A percentile compares a stretch with the other conserved stretches of the same genome.
phyloP scores from a whole-genome alignment of 108 stramenopile genomes.

The Craspedostauros australis region DNA sequence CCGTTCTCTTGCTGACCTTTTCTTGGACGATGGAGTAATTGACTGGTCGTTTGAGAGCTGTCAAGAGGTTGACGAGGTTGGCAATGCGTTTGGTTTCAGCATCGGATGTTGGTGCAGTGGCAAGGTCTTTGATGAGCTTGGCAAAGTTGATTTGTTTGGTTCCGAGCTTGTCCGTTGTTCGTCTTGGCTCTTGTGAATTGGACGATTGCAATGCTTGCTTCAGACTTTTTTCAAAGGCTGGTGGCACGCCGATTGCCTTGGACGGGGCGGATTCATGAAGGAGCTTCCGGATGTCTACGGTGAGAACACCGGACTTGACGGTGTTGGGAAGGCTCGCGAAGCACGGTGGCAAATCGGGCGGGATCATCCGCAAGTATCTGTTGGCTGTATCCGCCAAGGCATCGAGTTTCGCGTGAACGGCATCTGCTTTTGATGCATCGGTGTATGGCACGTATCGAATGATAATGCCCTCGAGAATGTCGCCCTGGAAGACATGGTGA shows the following conservation, averaged over 20 bases:
- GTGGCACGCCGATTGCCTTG: not conserved
- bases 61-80: constrained; percentile 39
- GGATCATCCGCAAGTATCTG: constrained; percentile 14
- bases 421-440: too few relatives aligned
- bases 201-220: not conserved
- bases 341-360: constrained; percentile 6
- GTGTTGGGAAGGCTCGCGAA: constrained; percentile 1
- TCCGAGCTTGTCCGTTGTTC: not conserved
- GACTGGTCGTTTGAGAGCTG: constrained; percentile 33
- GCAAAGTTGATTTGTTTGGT: constrained; percentile 11
- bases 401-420: too few relatives aligned
- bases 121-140: constrained; percentile 13
- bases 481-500: constrained; percentile 63
- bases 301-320: not conserved
- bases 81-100: constrained; percentile 62
- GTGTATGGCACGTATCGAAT: constrained; percentile 61
- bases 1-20: not conserved
- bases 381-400: constrained; percentile 3
- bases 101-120: not conserved
- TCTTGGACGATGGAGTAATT: constrained; percentile 42
- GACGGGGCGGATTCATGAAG: not conserved
- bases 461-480: constrained; percentile 76
- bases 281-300: not conserved
- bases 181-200: not conserved
- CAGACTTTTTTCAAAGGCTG: constrained; percentile 1